These are phyloP conservation scores for Pseudovirgaria hyperparasitica DNA, from an alignment of 2,329 filamentous ascomycete species.

Conservation along the genomic window DNA sequence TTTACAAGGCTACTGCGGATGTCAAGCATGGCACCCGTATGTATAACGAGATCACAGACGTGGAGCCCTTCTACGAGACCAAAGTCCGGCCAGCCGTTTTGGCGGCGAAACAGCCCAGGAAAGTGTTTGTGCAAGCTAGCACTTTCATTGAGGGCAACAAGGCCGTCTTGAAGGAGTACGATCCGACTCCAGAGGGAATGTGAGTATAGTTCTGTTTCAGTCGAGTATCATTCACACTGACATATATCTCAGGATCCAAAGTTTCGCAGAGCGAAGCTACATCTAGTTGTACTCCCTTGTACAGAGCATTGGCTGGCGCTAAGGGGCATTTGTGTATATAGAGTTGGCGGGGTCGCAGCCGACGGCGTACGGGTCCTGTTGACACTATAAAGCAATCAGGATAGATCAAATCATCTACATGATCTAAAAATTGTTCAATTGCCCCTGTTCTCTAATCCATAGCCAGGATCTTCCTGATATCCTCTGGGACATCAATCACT, in stretches of 20 bases:
- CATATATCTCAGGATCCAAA: constrained; percentile 6
- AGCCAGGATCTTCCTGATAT: constrained; percentile 12
- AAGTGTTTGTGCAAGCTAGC: constrained; percentile 91
- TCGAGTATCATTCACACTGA: constrained; percentile 42
- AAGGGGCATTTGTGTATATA: too few species aligned
- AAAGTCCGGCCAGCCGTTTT: constrained; percentile 66
- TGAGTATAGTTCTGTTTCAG: too few species aligned
- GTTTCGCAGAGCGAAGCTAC: too few species aligned
- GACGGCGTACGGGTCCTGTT: too few species aligned
- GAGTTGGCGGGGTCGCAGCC: too few species aligned
- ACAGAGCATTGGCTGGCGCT: too few species aligned
- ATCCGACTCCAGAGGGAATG: constrained; percentile 66
- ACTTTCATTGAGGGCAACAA: constrained; percentile 49
- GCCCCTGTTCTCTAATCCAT: constrained; percentile 5
- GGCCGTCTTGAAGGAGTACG: constrained; percentile 71
- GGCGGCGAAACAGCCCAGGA: constrained; percentile 66
- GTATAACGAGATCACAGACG: constrained; percentile 72
- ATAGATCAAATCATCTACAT: too few species aligned
- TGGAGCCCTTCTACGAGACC: constrained; percentile 75
- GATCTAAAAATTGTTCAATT: constrained; percentile 1
- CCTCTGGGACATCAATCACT: constrained; percentile 29
- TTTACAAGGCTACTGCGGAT: constrained; percentile 87
- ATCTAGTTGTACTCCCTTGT: too few species aligned
- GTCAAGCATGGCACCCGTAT: constrained; percentile 62
- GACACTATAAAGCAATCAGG: too few species aligned